Conservation (phyloP, 768 basidiomycete species). For the Gautieria morchelliformis region DNA sequence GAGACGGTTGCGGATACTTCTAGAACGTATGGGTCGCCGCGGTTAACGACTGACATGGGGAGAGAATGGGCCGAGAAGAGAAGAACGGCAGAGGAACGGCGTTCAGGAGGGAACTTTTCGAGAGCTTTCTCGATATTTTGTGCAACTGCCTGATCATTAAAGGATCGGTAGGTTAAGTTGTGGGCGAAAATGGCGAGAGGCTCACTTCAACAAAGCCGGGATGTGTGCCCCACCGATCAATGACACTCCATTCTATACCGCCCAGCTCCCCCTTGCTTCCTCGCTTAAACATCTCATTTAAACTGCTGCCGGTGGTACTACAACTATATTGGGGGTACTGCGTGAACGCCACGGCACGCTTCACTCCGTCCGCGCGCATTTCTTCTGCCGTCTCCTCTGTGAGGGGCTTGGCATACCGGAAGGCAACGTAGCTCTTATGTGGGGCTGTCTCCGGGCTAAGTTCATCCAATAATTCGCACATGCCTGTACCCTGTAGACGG, state of each 20-base stretch:
- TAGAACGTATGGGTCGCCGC: constrained; percentile 93
- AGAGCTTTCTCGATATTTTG: constrained; percentile 81
- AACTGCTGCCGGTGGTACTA: constrained; percentile 93
- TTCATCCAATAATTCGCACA: constrained; percentile 88
- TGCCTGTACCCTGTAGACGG: constrained; percentile 75
- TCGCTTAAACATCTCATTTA: constrained; percentile 82
- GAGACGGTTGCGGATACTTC: constrained; percentile 93
- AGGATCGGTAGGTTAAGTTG: not conserved
- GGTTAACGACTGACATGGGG: constrained; percentile 97
- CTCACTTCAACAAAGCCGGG: constrained; percentile 85
- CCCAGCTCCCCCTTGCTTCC: constrained; percentile 53
- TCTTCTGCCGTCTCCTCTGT: constrained; percentile 74
- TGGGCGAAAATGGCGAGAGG: constrained; percentile 1
- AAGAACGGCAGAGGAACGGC: constrained; percentile 66
- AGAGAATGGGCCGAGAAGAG: constrained; percentile 97
- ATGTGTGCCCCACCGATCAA: constrained; percentile 97
- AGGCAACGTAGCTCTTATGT: constrained; percentile 93
- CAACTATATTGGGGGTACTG: constrained; percentile 99
- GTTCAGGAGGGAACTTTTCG: constrained; percentile 61
- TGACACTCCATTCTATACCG: constrained; percentile 87
- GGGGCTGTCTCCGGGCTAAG: constrained; percentile 89
- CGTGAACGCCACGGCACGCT: constrained; percentile 88
- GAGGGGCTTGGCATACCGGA: constrained; percentile 86
- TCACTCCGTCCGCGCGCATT: constrained; percentile 87
- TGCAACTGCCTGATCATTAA: constrained; percentile 62